These are phyloP conservation scores for Arthrobotrys entomopaga DNA, from an alignment of 2,329 filamentous ascomycete species.

Conservation along the genomic window DNA sequence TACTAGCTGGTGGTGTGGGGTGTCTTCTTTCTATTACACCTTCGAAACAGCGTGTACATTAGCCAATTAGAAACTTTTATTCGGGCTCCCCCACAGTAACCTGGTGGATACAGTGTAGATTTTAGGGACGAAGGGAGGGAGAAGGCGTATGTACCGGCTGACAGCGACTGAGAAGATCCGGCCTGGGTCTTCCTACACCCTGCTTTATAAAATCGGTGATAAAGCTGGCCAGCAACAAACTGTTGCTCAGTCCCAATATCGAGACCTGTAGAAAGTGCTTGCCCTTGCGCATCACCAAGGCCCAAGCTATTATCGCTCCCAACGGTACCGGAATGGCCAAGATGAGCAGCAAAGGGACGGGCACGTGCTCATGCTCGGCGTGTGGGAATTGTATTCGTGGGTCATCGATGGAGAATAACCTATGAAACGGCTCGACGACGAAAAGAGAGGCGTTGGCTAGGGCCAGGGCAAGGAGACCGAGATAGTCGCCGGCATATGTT, in stretches of 20 bases:
- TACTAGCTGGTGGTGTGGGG: constrained; percentile 69
- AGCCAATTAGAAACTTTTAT: background rate
- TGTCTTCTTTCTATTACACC: constrained; percentile 62
- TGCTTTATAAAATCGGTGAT: constrained; percentile 87
- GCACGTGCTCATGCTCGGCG: constrained; percentile 82
- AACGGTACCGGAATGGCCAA: constrained; percentile 68
- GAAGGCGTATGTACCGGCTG: constrained; percentile 67
- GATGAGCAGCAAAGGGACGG: constrained; percentile 77
- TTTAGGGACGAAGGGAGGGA: too few relatives aligned
- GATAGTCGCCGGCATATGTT: constrained; percentile 88
- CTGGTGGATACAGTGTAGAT: too few relatives aligned
- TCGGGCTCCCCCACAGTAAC: too few relatives aligned
- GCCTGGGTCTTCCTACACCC: constrained; percentile 75
- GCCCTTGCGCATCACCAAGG: constrained; percentile 11
- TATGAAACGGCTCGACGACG: constrained; percentile 82
- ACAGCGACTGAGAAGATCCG: constrained; percentile 89
- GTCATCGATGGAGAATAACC: constrained; percentile 91
- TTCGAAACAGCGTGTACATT: constrained; percentile 40
- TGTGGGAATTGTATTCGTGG: constrained; percentile 85
- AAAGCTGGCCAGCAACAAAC: constrained; percentile 79
- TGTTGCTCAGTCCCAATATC: constrained; percentile 80
- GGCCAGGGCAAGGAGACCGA: constrained; percentile 76
- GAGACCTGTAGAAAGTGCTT: constrained; percentile 74
- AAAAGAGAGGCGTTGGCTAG: constrained; percentile 62
- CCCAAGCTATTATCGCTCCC: constrained; percentile 26